phyloP scores from a whole-genome alignment of 345 rosid species.

The Durio zibethinus region DNA sequence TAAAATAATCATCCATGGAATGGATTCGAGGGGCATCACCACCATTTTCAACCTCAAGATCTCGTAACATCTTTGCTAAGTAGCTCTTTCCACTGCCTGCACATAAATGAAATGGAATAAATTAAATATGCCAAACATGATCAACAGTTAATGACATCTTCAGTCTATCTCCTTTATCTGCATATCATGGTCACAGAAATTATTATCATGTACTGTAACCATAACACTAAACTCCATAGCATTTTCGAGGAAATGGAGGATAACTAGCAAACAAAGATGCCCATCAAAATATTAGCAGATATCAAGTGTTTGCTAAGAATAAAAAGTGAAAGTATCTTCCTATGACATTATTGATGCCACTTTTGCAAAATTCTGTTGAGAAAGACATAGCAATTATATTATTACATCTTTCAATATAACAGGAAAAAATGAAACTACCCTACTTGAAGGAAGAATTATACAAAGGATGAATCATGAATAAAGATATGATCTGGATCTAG shows the following conservation, averaged over 20 bases:
- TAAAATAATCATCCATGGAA: conserved; percentile 96
- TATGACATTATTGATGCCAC: background rate
- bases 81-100: conserved; percentile 97
- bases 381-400: background rate
- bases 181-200: background rate
- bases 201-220: background rate
- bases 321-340: background rate
- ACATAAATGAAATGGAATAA: conserved; percentile 8
- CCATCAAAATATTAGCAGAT: background rate
- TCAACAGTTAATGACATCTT: background rate
- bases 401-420: background rate
- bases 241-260: background rate
- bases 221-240: background rate
- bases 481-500: background rate
- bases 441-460: background rate
- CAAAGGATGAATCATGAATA: background rate
- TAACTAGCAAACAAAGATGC: background rate
- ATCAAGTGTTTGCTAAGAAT: background rate
- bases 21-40: conserved; percentile 78
- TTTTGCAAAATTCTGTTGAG: background rate
- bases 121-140: background rate
- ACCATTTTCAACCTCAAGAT: conserved; percentile 83
- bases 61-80: conserved; percentile 87
- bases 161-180: background rate
- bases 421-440: background rate